These are phyloP conservation scores for Allantophomopsis cytisporea DNA, from an alignment of 2,329 filamentous ascomycete genomes.

Conservation along the genomic window DNA sequence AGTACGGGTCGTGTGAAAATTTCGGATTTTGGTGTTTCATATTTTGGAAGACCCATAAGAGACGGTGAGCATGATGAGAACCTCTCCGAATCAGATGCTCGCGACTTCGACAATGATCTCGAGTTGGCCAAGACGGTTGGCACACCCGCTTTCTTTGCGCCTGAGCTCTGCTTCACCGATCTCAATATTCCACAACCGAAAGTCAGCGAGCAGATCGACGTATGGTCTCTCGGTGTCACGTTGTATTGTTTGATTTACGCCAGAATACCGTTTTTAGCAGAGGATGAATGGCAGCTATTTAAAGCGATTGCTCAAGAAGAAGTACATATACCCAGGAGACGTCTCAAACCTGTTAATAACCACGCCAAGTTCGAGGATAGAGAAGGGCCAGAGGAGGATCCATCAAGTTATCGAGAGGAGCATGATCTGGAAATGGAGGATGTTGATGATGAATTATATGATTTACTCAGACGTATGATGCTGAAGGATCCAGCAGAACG, in stretches of 20 bases:
- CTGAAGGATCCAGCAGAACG: slow-evolving; percentile 81
- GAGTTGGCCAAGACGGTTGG: slow-evolving; percentile 98
- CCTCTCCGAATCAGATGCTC: slow-evolving; percentile 67
- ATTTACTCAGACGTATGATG: slow-evolving; percentile 68
- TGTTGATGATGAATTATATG: slow-evolving; percentile 65
- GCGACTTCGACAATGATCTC: slow-evolving; percentile 81
- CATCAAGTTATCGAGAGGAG: slow-evolving; percentile 53
- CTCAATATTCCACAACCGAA: slow-evolving; percentile 53
- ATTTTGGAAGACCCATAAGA: slow-evolving; percentile 77
- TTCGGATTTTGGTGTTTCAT: slow-evolving; percentile 96
- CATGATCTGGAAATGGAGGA: slow-evolving; percentile 76
- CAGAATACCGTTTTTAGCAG: slow-evolving; percentile 82
- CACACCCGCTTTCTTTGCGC: slow-evolving; percentile 94
- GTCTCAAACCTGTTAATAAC: slow-evolving; percentile 63
- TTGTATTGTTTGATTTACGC: slow-evolving; percentile 92
- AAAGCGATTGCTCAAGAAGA: slow-evolving; percentile 82
- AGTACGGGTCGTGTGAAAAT: slow-evolving; percentile 84
- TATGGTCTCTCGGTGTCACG: slow-evolving; percentile 94
- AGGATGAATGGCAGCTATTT: slow-evolving; percentile 88
- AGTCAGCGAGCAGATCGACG: slow-evolving; percentile 87
- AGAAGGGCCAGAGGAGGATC: slow-evolving; percentile 31
- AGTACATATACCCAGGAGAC: slow-evolving; percentile 73
- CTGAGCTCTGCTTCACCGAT: slow-evolving; percentile 88
- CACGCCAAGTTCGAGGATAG: slow-evolving; percentile 40
- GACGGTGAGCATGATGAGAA: slow-evolving; percentile 69